phyloP scores from a whole-genome alignment of 2,329 filamentous ascomycete species.

The Aspergillus sp. region DNA sequence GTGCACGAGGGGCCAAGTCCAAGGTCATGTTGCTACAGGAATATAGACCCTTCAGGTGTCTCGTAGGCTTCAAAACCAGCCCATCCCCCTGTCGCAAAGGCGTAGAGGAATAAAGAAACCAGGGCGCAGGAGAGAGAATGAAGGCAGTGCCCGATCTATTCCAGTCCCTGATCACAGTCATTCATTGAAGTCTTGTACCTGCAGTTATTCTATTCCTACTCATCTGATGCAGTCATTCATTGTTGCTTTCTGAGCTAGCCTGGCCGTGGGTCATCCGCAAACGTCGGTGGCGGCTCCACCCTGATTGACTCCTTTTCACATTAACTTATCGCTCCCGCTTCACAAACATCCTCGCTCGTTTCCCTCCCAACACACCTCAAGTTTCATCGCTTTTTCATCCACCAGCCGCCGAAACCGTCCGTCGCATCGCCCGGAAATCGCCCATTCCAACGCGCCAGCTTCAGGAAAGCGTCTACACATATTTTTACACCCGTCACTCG shows the following conservation, averaged over 20 bases:
- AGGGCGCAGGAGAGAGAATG: conserved; percentile 19
- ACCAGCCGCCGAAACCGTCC: conserved; percentile 55
- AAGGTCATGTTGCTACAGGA: not conserved
- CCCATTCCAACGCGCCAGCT: conserved; percentile 31
- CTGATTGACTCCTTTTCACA: conserved; percentile 21
- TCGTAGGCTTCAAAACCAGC: conserved; percentile 19
- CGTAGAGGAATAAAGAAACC: conserved; percentile 12
- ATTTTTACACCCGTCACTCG: conserved; percentile 25
- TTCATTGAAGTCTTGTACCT: conserved; percentile 12
- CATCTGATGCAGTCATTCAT: conserved; percentile 48
- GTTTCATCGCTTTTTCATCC: conserved; percentile 41
- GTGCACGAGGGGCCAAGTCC: conserved; percentile 8
- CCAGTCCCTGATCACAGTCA: conserved; percentile 7
- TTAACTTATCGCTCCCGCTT: conserved; percentile 29
- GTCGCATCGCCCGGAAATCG: conserved; percentile 39
- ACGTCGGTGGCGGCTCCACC: conserved; percentile 3
- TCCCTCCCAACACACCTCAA: conserved; percentile 20
- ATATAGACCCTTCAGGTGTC: not conserved
- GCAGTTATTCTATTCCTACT: not conserved
- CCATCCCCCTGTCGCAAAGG: conserved; percentile 20
- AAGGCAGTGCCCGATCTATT: conserved; percentile 12
- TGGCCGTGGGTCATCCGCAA: not conserved
- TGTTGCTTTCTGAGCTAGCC: conserved; percentile 1
- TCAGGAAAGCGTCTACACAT: conserved; percentile 14
- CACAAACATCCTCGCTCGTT: conserved; percentile 10